phyloP scores from a whole-genome alignment of 2,329 filamentous ascomycete species.

The Neopestalotiopsis rosae region DNA sequence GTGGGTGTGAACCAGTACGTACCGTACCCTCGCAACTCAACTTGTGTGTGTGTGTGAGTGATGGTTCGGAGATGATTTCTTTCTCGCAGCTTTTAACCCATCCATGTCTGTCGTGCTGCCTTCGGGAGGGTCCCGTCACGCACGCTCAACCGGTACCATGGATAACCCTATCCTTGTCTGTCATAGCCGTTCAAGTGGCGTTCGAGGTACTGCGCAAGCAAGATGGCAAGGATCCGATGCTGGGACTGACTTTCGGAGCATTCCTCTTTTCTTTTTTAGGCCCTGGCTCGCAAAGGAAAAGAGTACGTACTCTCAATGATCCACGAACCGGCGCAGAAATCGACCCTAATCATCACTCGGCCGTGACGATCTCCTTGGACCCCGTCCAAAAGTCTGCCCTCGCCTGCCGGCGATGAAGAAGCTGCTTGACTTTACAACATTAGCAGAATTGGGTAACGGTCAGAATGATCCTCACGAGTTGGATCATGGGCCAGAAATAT shows the following conservation, averaged over 20 bases:
- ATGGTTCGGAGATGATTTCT: conserved; percentile 26
- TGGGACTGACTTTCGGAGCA: conserved; percentile 8
- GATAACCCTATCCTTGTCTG: conserved; percentile 11
- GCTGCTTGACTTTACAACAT: neutral
- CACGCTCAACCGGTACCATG: conserved; percentile 20
- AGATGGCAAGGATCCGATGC: neutral
- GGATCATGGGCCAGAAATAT: neutral
- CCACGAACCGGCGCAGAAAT: neutral
- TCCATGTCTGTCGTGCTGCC: conserved; percentile 7
- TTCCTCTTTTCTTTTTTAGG: conserved; percentile 13
- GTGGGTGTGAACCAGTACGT: conserved; percentile 3
- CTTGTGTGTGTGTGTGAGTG: conserved; percentile 16
- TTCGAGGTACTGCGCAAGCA: conserved; percentile 9
- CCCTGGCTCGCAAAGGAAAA: neutral
- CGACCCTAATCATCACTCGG: conserved; percentile 1
- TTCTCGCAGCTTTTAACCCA: neutral
- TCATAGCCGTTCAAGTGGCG: conserved; percentile 19
- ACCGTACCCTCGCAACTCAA: neutral
- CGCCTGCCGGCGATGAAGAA: neutral
- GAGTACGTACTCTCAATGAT: conserved; percentile 3
- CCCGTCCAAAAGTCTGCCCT: neutral
- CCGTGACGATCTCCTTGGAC: neutral
- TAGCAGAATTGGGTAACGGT: too few species aligned
- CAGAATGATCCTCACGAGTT: neutral
- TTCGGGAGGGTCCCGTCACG: conserved; percentile 14